These are phyloP conservation scores for Pythium folliculosum DNA, from an alignment of 352 stramenopile genomes.

Conservation along the genomic window DNA sequence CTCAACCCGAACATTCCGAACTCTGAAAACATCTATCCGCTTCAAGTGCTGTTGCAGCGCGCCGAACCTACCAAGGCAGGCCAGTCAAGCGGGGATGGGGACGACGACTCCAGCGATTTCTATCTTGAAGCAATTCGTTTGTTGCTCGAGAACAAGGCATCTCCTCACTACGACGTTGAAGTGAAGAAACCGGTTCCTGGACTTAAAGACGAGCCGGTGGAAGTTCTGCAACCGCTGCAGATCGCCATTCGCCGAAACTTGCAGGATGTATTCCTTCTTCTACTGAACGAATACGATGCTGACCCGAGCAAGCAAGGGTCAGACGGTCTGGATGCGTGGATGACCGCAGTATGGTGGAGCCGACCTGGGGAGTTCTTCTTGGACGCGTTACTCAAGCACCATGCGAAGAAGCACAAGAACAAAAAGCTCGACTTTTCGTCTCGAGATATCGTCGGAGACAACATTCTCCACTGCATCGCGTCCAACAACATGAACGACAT, in stretches of 20 bases:
- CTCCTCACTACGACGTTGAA: slow-evolving; percentile 48
- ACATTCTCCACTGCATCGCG: slow-evolving; percentile 70
- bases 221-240: slow-evolving; percentile 52
- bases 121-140: slow-evolving; percentile 51
- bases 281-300: slow-evolving; percentile 46
- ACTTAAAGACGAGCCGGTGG: slow-evolving; percentile 23
- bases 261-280: slow-evolving; percentile 46
- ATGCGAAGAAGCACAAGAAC: slow-evolving; percentile 34
- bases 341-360: slow-evolving; percentile 43
- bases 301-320: slow-evolving; percentile 39
- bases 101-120: slow-evolving; percentile 33
- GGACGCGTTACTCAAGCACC: slow-evolving; percentile 48
- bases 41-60: slow-evolving; percentile 59
- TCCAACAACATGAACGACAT: slow-evolving; percentile 23
- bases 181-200: slow-evolving; percentile 28
- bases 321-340: slow-evolving; percentile 63
- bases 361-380: slow-evolving; percentile 46
- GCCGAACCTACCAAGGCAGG: slow-evolving; percentile 13
- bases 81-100: slow-evolving; percentile 7
- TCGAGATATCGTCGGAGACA: slow-evolving; percentile 33
- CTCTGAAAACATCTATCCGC: slow-evolving; percentile 57
- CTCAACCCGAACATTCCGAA: slow-evolving; percentile 71
- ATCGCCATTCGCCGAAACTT: slow-evolving; percentile 55
- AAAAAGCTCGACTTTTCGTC: slow-evolving; percentile 36
- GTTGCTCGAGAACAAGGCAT: slow-evolving; percentile 52